Evolutionary conservation across 2,329 filamentous ascomycete species (phyloP), one percentile per base, ranked within the genome.

Genomic region (Diaporthe ilicicola): DNA sequence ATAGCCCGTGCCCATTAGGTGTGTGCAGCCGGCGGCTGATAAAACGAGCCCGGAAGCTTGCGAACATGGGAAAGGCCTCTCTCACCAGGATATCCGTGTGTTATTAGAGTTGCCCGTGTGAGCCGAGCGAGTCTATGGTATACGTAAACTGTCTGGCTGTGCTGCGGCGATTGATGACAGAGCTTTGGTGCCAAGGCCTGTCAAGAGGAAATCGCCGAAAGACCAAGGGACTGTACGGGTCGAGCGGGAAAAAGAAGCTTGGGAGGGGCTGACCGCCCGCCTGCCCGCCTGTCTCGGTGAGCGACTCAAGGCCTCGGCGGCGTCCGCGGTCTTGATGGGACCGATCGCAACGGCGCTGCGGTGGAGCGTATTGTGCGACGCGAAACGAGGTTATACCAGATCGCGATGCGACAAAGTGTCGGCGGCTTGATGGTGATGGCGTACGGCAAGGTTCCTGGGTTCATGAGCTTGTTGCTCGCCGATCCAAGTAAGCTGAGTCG

Each of bases 341-440:
- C 46, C 29, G 53, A 68, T 67, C 51, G 32, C 53, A 55, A 55
- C 46, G 65, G 65, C 65, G 65, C 53, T 59, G 65, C 51, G 44
- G 65, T 59, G 53, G 48, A 48, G 42, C 54, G 29, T 50, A 68
- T 48, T 46, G 65, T 68, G 65, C 46, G 65, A 59, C 65, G 42
- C 65, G 46, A 56, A 42, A 48, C 53, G 65, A 68, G 65, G 65
- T 68, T 39, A 68, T 68, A 68, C 65, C 65, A 68, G 65, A 68
- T 68, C 65, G 53, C 65, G 29, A 55, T 67, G 65, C 55, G 65
- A 67, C 65, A 56, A n/a, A 13, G 50, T 17, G n/a, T 19, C 39
- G 53, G 48, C 34, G 48, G 37, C 34, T 34, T 34, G n/a, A n/a
- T n/a, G n/a, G n/a, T 46, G 51, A 37, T 67, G 65, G 53, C 37